Evolutionary conservation across 1,284 basidiomycete species (phyloP).

Genomic region (Sparassis latifolia): DNA sequence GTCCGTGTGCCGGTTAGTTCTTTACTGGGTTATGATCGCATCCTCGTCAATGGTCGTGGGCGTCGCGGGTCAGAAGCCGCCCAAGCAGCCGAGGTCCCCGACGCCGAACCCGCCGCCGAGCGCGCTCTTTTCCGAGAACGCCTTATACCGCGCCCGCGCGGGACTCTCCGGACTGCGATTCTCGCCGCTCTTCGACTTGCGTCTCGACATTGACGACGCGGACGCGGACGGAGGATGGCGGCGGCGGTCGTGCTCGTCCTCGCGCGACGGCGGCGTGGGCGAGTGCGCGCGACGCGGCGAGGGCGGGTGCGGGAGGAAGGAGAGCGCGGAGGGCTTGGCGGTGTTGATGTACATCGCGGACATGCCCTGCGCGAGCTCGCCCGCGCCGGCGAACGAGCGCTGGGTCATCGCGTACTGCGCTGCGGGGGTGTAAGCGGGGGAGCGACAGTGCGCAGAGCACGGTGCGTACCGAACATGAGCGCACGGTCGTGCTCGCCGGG

Average conservation of each 20-base stretch:
- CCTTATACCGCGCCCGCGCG: constrained; percentile 6
- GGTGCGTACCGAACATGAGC: too few relatives aligned
- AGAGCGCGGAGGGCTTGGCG: constrained; percentile 2
- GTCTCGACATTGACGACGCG: not conserved
- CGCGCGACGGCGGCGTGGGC: constrained; percentile 1
- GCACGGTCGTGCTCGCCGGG: constrained; percentile 1
- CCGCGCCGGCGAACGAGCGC: not conserved
- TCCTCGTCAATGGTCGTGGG: too few relatives aligned
- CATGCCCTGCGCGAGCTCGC: constrained; percentile 1
- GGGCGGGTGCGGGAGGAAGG: constrained; percentile 9
- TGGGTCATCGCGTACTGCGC: too few relatives aligned
- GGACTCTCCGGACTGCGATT: constrained; percentile 1
- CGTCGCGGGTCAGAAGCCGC: constrained; percentile 2
- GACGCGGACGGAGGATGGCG: not conserved
- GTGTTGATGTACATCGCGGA: constrained; percentile 1
- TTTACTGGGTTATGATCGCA: too few relatives aligned
- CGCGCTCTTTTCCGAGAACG: constrained; percentile 4
- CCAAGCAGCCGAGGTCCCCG: constrained; percentile 5
- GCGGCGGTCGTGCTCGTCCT: constrained; percentile 1
- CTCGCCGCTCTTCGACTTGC: not conserved
- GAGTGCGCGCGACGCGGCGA: constrained; percentile 1
- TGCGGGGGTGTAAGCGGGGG: too few relatives aligned
- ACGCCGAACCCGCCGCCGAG: constrained; percentile 3
- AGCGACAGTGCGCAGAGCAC: too few relatives aligned
- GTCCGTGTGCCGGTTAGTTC: too few relatives aligned